Evolutionary conservation across 805 yeast genomes (phyloP).

Genomic region (Yamadazyma kitorensis): DNA sequence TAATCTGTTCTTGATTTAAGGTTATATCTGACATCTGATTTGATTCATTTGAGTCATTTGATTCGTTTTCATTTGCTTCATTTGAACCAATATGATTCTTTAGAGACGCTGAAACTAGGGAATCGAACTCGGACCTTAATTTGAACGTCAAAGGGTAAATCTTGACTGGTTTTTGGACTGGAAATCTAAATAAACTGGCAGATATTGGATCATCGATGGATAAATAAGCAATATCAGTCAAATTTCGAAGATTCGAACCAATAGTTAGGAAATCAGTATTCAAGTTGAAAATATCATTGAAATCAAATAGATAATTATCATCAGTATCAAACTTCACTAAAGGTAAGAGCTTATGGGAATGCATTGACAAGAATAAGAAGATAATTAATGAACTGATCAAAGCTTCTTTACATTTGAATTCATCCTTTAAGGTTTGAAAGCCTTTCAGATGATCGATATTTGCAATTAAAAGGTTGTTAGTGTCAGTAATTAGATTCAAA

Average conservation of each 20-base stretch:
- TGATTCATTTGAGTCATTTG: too few relatives aligned
- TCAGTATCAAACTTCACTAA: constrained; percentile 20
- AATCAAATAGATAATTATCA: constrained; percentile 32
- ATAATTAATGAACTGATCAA: constrained; percentile 11
- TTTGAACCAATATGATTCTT: too few relatives aligned
- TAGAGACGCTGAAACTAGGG: too few relatives aligned
- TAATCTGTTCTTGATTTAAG: too few relatives aligned
- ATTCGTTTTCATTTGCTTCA: too few relatives aligned
- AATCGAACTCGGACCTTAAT: neutral
- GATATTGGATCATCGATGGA: constrained; percentile 4
- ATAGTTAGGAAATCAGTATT: constrained; percentile 34
- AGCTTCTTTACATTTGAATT: neutral
- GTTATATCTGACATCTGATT: too few relatives aligned
- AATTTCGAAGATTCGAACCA: constrained; percentile 1
- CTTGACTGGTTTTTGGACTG: neutral
- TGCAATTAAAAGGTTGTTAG: constrained; percentile 3
- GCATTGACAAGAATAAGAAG: constrained; percentile 29
- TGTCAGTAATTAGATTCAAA: neutral
- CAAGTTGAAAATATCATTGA: constrained; percentile 45
- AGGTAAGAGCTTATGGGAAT: constrained; percentile 29
- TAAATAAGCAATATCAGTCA: constrained; percentile 1
- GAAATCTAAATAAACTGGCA: constrained; percentile 1
- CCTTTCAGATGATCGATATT: constrained; percentile 9
- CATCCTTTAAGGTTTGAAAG: neutral
- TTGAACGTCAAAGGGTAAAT: constrained; percentile 8